Evolutionary conservation across 768 basidiomycete species (phyloP).

Genomic region (Hericium rajendrae): DNA sequence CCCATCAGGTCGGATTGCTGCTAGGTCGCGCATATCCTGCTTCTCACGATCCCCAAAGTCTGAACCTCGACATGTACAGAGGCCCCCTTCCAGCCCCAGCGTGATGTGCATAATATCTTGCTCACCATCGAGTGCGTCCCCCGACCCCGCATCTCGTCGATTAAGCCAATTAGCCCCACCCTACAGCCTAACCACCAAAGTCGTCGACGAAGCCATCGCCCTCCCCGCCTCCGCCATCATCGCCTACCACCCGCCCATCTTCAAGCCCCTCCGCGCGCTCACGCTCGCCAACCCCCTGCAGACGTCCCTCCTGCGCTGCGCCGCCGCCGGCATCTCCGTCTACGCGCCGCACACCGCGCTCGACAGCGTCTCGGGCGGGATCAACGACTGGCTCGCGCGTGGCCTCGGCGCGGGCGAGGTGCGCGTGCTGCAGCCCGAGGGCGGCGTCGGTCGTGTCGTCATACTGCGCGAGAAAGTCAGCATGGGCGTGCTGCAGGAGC

Average conservation of each 20-base stretch:
- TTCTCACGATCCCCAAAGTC: background rate
- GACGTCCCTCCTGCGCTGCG: slow-evolving; percentile 67
- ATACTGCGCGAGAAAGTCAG: slow-evolving; percentile 8
- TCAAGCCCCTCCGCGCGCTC: slow-evolving; percentile 62
- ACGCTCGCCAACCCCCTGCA: slow-evolving; percentile 76
- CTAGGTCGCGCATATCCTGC: slow-evolving; percentile 18
- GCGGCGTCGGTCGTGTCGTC: slow-evolving; percentile 16
- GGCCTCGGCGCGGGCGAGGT: slow-evolving; percentile 17
- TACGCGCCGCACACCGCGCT: slow-evolving; percentile 86
- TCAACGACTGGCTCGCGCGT: slow-evolving; percentile 83
- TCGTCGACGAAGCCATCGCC: slow-evolving; percentile 57
- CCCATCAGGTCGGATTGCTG: slow-evolving; percentile 20
- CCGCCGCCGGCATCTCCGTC: slow-evolving; percentile 74
- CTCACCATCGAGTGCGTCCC: slow-evolving; percentile 35
- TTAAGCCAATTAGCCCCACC: too few relatives aligned
- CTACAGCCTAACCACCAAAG: slow-evolving; percentile 60
- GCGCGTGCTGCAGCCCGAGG: slow-evolving; percentile 30
- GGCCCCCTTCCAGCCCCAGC: slow-evolving; percentile 22
- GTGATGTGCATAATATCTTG: slow-evolving; percentile 23
- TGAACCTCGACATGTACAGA: slow-evolving; percentile 16
- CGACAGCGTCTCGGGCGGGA: slow-evolving; percentile 74
- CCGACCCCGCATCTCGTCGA: too few relatives aligned
- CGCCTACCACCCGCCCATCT: slow-evolving; percentile 81
- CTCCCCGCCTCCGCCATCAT: slow-evolving; percentile 58
- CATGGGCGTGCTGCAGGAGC: slow-evolving; percentile 26